These are phyloP conservation scores for Trichoderma atroviride DNA, from an alignment of 2,329 filamentous ascomycete species.

Conservation along the genomic window DNA sequence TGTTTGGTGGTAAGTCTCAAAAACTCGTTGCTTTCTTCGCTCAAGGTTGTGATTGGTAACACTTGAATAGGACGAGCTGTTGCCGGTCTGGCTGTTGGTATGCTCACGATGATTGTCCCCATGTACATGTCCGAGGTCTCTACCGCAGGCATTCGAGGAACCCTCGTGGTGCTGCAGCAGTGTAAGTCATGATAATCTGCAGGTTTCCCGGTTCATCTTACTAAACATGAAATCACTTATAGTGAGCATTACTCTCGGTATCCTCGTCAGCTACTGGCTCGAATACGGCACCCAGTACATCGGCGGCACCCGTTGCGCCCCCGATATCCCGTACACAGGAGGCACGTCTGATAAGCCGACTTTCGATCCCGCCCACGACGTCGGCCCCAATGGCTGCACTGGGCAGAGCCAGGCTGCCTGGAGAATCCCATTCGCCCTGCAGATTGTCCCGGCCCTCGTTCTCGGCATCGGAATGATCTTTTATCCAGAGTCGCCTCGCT, in stretches of 20 bases:
- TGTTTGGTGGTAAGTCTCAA: constrained; percentile 42
- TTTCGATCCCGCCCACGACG: constrained; percentile 49
- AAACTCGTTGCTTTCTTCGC: background rate
- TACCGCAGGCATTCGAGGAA: constrained; percentile 52
- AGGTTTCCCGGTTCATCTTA: background rate
- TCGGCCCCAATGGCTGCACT: constrained; percentile 45
- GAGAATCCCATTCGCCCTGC: constrained; percentile 52
- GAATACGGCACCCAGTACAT: constrained; percentile 47
- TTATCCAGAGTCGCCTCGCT: constrained; percentile 47
- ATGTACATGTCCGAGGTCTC: constrained; percentile 53
- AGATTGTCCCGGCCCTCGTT: constrained; percentile 59
- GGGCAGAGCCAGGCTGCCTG: constrained; percentile 50
- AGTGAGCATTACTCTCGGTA: constrained; percentile 46
- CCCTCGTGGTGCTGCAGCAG: constrained; percentile 50
- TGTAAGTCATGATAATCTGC: constrained; percentile 28
- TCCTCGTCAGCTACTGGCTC: constrained; percentile 48
- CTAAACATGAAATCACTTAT: background rate
- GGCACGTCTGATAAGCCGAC: constrained; percentile 41
- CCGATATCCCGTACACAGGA: constrained; percentile 50
- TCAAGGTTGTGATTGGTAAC: background rate
- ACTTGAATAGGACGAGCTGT: constrained; percentile 43
- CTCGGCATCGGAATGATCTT: constrained; percentile 58
- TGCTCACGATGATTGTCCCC: constrained; percentile 45
- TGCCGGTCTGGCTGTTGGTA: constrained; percentile 49
- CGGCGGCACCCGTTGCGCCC: constrained; percentile 50